These are phyloP conservation scores for Tricholoma bakamatsutake DNA, from an alignment of 768 basidiomycete species.

Conservation along the genomic window DNA sequence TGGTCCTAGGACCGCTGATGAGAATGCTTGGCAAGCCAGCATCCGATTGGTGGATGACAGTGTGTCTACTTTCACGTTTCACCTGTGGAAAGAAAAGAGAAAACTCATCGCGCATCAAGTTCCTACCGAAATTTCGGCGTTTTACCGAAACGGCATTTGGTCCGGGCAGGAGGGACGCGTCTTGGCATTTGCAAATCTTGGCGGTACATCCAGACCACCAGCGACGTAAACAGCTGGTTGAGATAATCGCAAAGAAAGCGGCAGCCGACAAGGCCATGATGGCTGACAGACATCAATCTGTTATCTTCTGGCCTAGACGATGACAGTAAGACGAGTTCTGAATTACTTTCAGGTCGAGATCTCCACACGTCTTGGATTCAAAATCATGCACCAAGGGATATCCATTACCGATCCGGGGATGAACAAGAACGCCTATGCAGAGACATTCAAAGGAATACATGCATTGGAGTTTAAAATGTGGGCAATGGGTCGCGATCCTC, in stretches of 20 bases:
- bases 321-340: background rate
- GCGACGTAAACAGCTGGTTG: conserved; percentile 5
- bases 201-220: conserved; percentile 12
- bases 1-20: background rate
- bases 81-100: background rate
- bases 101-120: background rate
- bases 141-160: conserved; percentile 1
- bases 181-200: conserved; percentile 10
- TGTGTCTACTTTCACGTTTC: background rate
- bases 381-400: background rate
- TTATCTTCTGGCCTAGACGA: background rate
- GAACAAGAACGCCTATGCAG: background rate
- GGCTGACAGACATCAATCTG: background rate
- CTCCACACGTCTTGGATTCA: background rate
- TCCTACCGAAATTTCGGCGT: background rate
- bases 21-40: background rate
- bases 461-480: background rate
- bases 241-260: background rate
- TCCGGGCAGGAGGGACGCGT: conserved; percentile 1
- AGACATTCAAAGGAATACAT: background rate
- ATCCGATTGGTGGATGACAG: background rate
- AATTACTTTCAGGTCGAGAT: background rate
- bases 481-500: background rate
- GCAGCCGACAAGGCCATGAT: background rate
- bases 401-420: background rate